A percentile compares a stretch with the other conserved stretches of the same genome.
These are phyloP conservation scores for Aureobasidium namibiae DNA, from an alignment of 2,329 filamentous ascomycete species.

Conservation along the genomic window DNA sequence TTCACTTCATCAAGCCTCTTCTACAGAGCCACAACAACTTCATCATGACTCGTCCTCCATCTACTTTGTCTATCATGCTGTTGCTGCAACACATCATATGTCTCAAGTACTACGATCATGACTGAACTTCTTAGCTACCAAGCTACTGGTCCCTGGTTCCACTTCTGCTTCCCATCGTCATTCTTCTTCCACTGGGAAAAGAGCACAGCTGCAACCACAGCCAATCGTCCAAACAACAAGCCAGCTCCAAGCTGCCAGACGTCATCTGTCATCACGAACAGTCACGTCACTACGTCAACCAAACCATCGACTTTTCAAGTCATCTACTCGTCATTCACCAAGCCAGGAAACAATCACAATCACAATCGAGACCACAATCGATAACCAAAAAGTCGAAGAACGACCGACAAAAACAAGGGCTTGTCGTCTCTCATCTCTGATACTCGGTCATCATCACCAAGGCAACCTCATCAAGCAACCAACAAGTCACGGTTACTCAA, in stretches of 20 bases:
- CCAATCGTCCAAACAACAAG: background rate
- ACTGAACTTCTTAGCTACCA: background rate
- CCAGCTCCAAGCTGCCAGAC: background rate
- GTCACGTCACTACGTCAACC: background rate
- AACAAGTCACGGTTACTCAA: background rate
- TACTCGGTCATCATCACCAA: background rate
- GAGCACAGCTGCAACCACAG: background rate
- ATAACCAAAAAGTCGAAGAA: background rate
- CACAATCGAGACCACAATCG: background rate
- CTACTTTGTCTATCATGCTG: background rate
- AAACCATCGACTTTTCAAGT: background rate
- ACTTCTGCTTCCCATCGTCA: background rate
- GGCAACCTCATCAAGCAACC: background rate
- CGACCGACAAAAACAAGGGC: background rate
- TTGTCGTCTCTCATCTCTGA: background rate
- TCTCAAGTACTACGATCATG: background rate
- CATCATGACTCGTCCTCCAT: background rate
- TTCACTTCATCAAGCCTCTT: background rate
- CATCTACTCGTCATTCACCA: background rate
- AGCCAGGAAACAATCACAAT: background rate
- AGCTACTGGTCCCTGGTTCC: background rate
- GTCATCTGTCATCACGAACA: background rate
- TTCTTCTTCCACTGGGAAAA: background rate
- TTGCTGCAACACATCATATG: background rate
- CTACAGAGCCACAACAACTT: background rate